These are phyloP conservation scores for Cytospora piceae DNA, from an alignment of 2,329 filamentous ascomycete genomes.

Conservation along the genomic window DNA sequence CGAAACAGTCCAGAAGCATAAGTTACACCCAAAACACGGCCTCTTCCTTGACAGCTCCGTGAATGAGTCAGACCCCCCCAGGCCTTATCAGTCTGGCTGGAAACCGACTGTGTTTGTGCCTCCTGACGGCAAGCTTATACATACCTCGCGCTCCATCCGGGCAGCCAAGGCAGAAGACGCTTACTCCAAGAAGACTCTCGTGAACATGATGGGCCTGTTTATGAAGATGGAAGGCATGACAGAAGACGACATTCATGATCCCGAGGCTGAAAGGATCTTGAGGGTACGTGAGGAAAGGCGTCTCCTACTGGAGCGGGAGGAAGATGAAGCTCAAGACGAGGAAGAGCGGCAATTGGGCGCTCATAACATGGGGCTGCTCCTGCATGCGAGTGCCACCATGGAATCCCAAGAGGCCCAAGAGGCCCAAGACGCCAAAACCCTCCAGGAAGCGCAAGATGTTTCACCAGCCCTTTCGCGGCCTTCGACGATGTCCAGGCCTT, in stretches of 20 bases:
- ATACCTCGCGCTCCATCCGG: constrained; percentile 46
- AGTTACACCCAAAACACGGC: constrained; percentile 58
- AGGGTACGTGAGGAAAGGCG: constrained; percentile 33
- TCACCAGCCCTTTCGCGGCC: constrained; percentile 27
- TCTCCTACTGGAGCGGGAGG: constrained; percentile 32
- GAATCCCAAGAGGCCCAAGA: constrained; percentile 19
- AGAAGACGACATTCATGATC: constrained; percentile 31
- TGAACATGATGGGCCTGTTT: constrained; percentile 32
- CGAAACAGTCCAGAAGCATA: constrained; percentile 52
- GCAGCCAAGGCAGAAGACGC: constrained; percentile 30
- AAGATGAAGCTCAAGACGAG: constrained; percentile 32
- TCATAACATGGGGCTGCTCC: constrained; percentile 32
- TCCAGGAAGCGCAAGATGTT: constrained; percentile 6
- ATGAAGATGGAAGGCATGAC: constrained; percentile 35
- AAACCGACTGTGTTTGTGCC: constrained; percentile 55
- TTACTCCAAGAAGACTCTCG: constrained; percentile 33
- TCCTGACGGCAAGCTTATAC: constrained; percentile 51
- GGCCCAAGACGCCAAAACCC: constrained; percentile 26
- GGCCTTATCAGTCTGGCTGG: constrained; percentile 48
- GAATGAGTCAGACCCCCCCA: constrained; percentile 49
- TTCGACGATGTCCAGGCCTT: constrained; percentile 42
- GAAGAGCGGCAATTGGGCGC: constrained; percentile 24
- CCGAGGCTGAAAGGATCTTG: constrained; percentile 31
- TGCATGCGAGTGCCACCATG: constrained; percentile 31
- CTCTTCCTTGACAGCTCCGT: constrained; percentile 53